Conservation (phyloP, 1,284 basidiomycete genomes). For the Uromyces viciae-fabae region DNA sequence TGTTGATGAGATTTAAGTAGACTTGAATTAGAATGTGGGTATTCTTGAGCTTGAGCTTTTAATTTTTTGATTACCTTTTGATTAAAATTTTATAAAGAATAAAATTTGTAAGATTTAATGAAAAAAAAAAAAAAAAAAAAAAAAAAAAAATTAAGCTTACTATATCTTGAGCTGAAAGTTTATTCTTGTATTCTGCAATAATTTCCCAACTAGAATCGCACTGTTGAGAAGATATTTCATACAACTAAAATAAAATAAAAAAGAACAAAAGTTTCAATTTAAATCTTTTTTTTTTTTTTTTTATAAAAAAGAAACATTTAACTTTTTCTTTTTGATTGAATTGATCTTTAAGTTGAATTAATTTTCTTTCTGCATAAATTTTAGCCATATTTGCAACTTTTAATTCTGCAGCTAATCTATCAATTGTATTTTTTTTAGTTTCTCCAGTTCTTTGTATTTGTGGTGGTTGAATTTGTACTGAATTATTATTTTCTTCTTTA, state of each 20-base stretch:
- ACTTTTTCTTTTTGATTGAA: constrained; percentile 26
- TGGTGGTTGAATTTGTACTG: background rate
- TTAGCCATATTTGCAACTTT: constrained; percentile 43
- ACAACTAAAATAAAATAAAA: background rate
- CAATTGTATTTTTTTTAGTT: constrained; percentile 30
- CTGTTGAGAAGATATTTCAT: constrained; percentile 30
- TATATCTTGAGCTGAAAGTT: constrained; percentile 30
- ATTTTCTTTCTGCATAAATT: constrained; percentile 26
- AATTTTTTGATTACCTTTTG: constrained; percentile 36
- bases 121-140: background rate
- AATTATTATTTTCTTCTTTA: background rate
- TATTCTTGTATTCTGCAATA: constrained; percentile 19
- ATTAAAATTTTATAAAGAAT: background rate
- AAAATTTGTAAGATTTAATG: background rate
- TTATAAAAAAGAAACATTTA: background rate
- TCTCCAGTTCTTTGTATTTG: constrained; percentile 24
- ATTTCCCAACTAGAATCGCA: constrained; percentile 38
- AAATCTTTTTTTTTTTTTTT: background rate
- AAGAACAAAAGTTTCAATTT: background rate
- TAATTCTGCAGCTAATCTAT: constrained; percentile 36
- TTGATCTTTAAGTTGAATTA: constrained; percentile 24
- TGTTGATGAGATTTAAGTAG: constrained; percentile 27
- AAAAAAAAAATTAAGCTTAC: constrained; percentile 6
- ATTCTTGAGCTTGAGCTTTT: constrained; percentile 30
- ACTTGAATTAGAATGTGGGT: constrained; percentile 18